Percentiles rank a stretch among this genome's conserved stretches.
phyloP scores from a whole-genome alignment of 1,284 basidiomycete species.

The Vanrija humicola region DNA sequence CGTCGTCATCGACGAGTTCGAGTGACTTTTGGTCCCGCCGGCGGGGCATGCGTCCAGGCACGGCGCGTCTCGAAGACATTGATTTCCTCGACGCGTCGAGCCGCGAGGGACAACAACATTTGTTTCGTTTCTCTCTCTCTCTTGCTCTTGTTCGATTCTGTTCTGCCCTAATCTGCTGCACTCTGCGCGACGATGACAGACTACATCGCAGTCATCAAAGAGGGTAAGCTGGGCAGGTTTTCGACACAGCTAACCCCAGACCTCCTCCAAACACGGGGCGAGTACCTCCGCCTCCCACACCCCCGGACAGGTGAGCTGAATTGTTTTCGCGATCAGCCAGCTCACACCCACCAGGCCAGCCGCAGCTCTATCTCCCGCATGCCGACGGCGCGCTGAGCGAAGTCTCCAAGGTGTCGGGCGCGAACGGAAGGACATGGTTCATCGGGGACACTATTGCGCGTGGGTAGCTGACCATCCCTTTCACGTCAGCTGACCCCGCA shows the following conservation, averaged over 20 bases:
- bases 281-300: slow-evolving; percentile 42
- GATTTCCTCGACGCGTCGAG: slow-evolving; percentile 5
- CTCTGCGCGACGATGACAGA: slow-evolving; percentile 14
- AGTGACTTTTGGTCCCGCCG: neutral
- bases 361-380: slow-evolving; percentile 41
- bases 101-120: neutral
- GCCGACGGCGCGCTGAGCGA: slow-evolving; percentile 25
- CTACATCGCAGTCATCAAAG: slow-evolving; percentile 26
- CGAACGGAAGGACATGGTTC: slow-evolving; percentile 41
- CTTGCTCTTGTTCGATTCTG: neutral
- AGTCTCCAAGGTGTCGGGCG: slow-evolving; percentile 31
- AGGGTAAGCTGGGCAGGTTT: slow-evolving; percentile 14
- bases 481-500: slow-evolving; percentile 8
- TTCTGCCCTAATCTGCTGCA: no score
- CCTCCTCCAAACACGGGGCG: slow-evolving; percentile 23
- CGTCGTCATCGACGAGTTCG: neutral
- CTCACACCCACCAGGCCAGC: slow-evolving; percentile 20
- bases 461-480: slow-evolving; percentile 6
- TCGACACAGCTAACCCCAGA: slow-evolving; percentile 18
- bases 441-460: slow-evolving; percentile 35
- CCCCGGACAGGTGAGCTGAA: slow-evolving; percentile 44
- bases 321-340: no score
- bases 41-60: neutral
- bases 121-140: neutral
- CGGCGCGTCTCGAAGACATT: neutral